Evolutionary conservation across 495 filamentous ascomycete species (phyloP), one percentile per base, ranked within the genome.

Genomic region (Clavariopsis aquatica): DNA sequence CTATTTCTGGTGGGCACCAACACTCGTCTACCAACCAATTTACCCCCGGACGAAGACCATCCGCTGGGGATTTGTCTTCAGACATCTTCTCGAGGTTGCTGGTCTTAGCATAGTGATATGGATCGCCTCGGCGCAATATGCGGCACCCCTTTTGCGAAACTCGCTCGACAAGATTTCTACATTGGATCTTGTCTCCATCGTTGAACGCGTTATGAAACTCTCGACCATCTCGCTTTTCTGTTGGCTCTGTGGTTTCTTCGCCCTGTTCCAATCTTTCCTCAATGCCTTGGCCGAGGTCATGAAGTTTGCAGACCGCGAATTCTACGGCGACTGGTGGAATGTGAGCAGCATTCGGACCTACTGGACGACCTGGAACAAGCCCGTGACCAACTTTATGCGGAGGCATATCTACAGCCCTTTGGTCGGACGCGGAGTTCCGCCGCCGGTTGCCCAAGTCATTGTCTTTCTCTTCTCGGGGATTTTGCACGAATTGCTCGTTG

Each of bases 271-370:
- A 72, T 88, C 86, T 4, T 83, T 87, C 38, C 78, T 98, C 19
- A 98, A 98, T 72, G 91, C 91, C 0, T 76, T 98, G 55, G 93
- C 94, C 1, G 94, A 98, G 75, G 78, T 96, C 7, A 91, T 91
- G 80, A 80, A 81, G 36, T 98, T 98, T 67, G 94, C 86, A 9
- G 94, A 98, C 75, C 84, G 94, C 19, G 88, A 93, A 49, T 98
- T 98, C 74, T 98, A 98, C 74, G 87, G 89, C 0, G 91, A 94
- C 61, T 98, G 94, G 94, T 98, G 93, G 94, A 98, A 98, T 71
- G 91, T 87, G 47, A 85, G 86, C 17, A 89, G 87, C 63, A 77
- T 98, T 2, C 91, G 93, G 2, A 81, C 80, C 8, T 98, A 98
- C 79, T 98, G 94, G 94, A 83, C 91, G 23, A 89, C 88, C 0